Conservation (phyloP, 2,329 filamentous ascomycete species). For the Xylariaceae sp. region DNA sequence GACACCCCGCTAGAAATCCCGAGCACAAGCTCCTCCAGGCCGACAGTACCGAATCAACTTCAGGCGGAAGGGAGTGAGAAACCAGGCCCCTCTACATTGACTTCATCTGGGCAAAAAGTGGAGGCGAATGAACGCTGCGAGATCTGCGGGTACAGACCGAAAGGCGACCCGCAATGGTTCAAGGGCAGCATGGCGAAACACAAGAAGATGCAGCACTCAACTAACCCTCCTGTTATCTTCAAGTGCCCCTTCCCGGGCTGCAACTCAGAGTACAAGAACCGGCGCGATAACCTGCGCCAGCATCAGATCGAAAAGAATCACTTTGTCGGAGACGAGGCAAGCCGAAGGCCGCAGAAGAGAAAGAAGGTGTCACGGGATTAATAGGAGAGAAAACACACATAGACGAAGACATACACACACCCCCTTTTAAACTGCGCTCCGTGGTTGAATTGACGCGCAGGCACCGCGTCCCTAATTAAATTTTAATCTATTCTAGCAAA, state of each 20-base stretch:
- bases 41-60: constrained; percentile 23
- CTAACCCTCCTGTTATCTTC: constrained; percentile 56
- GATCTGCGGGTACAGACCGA: constrained; percentile 61
- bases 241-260: constrained; percentile 60
- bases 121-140: constrained; percentile 56
- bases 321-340: constrained; percentile 50
- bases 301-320: constrained; percentile 63
- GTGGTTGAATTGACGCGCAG: constrained; percentile 12
- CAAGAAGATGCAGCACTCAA: constrained; percentile 59
- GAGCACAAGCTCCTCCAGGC: constrained; percentile 22
- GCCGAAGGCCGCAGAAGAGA: constrained; percentile 52
- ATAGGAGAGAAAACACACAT: constrained; percentile 6
- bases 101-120: constrained; percentile 40
- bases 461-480: constrained; percentile 9
- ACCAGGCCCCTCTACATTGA: constrained; percentile 21
- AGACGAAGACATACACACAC: constrained; percentile 5
- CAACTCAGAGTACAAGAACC: constrained; percentile 60
- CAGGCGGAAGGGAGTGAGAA: constrained; percentile 21
- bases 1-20: constrained; percentile 18
- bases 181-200: constrained; percentile 65
- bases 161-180: constrained; percentile 64
- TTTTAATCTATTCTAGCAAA: constrained; percentile 13
- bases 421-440: constrained; percentile 2
- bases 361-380: constrained; percentile 46
- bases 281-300: constrained; percentile 61